These are phyloP conservation scores for Apiotrichum veenhuisii DNA, from an alignment of 1,284 basidiomycete genomes.

Conservation along the genomic window DNA sequence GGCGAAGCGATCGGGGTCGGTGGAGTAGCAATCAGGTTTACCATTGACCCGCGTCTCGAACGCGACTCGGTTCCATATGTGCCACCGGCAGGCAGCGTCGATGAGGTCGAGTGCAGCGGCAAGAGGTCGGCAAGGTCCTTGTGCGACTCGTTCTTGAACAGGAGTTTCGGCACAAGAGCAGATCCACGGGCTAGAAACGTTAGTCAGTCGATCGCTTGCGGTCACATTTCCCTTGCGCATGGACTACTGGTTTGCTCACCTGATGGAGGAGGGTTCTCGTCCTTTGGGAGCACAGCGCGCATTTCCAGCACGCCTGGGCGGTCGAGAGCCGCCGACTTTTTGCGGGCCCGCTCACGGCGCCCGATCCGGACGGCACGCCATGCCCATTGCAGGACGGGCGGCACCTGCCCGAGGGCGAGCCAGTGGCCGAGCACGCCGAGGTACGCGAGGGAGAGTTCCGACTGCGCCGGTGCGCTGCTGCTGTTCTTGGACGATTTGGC, in stretches of 20 bases:
- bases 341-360: conserved; percentile 36
- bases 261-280: conserved; percentile 24
- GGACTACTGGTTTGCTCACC: conserved; percentile 1
- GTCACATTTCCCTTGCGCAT: neutral
- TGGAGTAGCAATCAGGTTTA: conserved; percentile 27
- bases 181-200: conserved; percentile 3
- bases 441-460: conserved; percentile 34
- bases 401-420: conserved; percentile 37
- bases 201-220: neutral
- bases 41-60: conserved; percentile 36
- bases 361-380: conserved; percentile 25
- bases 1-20: conserved; percentile 17
- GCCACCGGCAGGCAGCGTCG: conserved; percentile 20
- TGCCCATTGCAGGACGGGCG: conserved; percentile 32
- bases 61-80: conserved; percentile 17
- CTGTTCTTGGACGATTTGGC: conserved; percentile 11
- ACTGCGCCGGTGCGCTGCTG: conserved; percentile 8
- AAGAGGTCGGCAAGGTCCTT: conserved; percentile 33
- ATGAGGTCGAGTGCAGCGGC: conserved; percentile 38
- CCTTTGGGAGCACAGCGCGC: conserved; percentile 35
- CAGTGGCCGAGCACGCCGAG: conserved; percentile 43
- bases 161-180: conserved; percentile 17
- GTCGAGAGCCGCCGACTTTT: conserved; percentile 30
- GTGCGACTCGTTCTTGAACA: conserved; percentile 21
- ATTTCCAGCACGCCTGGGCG: conserved; percentile 41